These are phyloP conservation scores for Xylariomycetidae sp. DNA, from an alignment of 2,329 filamentous ascomycete genomes.

Conservation along the genomic window DNA sequence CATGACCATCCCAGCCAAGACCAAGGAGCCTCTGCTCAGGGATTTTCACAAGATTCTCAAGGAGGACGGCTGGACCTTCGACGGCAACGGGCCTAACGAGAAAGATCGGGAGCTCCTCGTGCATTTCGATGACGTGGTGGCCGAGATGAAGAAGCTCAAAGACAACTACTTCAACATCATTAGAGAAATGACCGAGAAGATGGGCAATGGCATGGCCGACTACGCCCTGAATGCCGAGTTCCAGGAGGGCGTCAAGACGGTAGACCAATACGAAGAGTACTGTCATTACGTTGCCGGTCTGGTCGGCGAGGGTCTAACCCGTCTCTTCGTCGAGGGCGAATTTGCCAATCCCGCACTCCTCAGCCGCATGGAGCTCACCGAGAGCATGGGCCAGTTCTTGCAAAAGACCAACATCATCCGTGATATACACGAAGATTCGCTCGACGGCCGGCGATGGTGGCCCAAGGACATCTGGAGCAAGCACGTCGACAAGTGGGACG, in stretches of 20 bases:
- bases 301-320: slow-evolving; percentile 90
- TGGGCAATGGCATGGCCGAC: slow-evolving; percentile 99
- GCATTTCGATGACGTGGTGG: slow-evolving; percentile 82
- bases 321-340: slow-evolving; percentile 80
- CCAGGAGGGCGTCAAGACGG: slow-evolving; percentile 71
- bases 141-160: slow-evolving; percentile 86
- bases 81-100: slow-evolving; percentile 80
- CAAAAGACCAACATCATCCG: slow-evolving; percentile 99
- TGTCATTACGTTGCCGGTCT: slow-evolving; percentile 98
- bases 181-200: slow-evolving; percentile 85
- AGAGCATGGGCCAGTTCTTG: slow-evolving; percentile 95
- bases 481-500: slow-evolving; percentile 83
- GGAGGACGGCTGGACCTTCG: slow-evolving; percentile 85
- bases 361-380: slow-evolving; percentile 73
- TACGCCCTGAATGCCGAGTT: slow-evolving; percentile 81
- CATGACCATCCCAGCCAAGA: slow-evolving; percentile 78
- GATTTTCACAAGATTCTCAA: slow-evolving; percentile 76
- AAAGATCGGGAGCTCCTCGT: slow-evolving; percentile 91
- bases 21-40: slow-evolving; percentile 82
- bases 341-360: slow-evolving; percentile 83
- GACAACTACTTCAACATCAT: slow-evolving; percentile 80
- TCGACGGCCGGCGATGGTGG: slow-evolving; percentile 88
- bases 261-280: slow-evolving; percentile 91
- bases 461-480: slow-evolving; percentile 96
- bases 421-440: slow-evolving; percentile 84